A percentile compares a stretch with the other conserved stretches of the same genome.
Conservation (phyloP, 352 stramenopile species). For the Phytophthora agathidicida region DNA sequence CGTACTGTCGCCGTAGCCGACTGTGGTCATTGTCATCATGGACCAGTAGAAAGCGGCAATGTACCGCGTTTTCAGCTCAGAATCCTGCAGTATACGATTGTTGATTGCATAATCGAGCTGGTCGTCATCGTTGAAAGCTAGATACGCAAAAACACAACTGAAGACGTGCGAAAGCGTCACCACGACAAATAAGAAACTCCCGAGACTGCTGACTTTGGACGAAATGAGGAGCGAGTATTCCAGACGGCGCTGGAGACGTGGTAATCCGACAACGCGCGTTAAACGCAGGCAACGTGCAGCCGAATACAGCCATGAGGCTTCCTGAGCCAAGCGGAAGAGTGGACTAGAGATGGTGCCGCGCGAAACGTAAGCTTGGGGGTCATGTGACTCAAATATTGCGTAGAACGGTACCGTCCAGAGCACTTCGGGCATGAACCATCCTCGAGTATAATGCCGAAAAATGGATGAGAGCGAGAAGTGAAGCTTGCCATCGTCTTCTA, state of each 20-base stretch:
- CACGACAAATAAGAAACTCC: constrained; percentile 76
- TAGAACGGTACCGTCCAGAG: constrained; percentile 79
- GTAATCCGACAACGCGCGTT: constrained; percentile 55
- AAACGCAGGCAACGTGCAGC: constrained; percentile 55
- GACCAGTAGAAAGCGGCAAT: constrained; percentile 87
- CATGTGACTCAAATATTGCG: constrained; percentile 42
- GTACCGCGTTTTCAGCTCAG: constrained; percentile 66
- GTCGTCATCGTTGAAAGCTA: constrained; percentile 64
- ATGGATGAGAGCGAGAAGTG: constrained; percentile 71
- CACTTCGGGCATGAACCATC: constrained; percentile 67
- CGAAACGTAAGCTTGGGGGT: constrained; percentile 22
- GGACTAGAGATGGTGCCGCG: constrained; percentile 8
- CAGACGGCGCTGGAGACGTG: constrained; percentile 62
- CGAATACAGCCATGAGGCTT: constrained; percentile 49
- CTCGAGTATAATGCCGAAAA: constrained; percentile 48
- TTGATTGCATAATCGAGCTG: constrained; percentile 55
- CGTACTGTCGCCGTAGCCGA: constrained; percentile 81
- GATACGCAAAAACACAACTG: constrained; percentile 77
- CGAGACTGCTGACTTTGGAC: constrained; percentile 77
- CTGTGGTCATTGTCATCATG: constrained; percentile 88
- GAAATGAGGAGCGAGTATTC: constrained; percentile 81
- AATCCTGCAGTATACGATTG: constrained; percentile 48
- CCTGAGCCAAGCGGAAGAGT: constrained; percentile 32
- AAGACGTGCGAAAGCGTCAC: constrained; percentile 84
- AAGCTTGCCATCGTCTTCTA: constrained; percentile 75